Percentiles rank a stretch among this genome's conserved stretches.
These are phyloP conservation scores for Bigelowiella natans DNA, from an alignment of 78 protist genomes.

Conservation along the genomic window DNA sequence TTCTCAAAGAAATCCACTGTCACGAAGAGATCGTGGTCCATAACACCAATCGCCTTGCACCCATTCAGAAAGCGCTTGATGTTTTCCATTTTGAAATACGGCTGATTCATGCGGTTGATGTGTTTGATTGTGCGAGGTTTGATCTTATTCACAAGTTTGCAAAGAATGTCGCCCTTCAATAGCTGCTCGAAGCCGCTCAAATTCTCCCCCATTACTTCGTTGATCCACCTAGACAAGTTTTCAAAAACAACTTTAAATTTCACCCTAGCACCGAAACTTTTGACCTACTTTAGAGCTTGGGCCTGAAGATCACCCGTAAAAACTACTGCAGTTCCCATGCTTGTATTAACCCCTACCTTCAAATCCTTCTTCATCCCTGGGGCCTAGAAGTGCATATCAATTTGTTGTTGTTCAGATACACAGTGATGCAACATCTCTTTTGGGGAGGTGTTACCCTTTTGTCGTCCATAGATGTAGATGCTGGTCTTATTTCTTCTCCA, in stretches of 20 bases:
- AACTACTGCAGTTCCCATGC: no score
- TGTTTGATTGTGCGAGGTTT: background rate
- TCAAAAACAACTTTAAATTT: background rate
- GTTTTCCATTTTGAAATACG: background rate
- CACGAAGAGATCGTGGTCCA: background rate
- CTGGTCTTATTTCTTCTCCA: no score
- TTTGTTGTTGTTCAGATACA: no score
- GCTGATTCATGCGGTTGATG: background rate
- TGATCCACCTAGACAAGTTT: background rate
- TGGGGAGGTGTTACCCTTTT: no score
- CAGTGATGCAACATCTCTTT: no score
- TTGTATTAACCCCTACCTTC: no score
- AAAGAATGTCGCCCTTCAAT: background rate
- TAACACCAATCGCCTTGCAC: background rate
- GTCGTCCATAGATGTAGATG: no score
- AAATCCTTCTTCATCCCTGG: no score
- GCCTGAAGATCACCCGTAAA: background rate
- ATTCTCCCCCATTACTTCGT: background rate
- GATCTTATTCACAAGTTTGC: background rate
- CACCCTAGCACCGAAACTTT: background rate
- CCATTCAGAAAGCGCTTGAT: background rate
- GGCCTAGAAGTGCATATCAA: no score
- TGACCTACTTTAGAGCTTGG: background rate
- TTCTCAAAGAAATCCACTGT: background rate
- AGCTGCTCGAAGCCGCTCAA: background rate